A percentile compares a stretch with the other conserved stretches of the same genome.
Evolutionary conservation across 306 rosid genomes (phyloP).

Genomic region (Lathyrus sativus): DNA sequence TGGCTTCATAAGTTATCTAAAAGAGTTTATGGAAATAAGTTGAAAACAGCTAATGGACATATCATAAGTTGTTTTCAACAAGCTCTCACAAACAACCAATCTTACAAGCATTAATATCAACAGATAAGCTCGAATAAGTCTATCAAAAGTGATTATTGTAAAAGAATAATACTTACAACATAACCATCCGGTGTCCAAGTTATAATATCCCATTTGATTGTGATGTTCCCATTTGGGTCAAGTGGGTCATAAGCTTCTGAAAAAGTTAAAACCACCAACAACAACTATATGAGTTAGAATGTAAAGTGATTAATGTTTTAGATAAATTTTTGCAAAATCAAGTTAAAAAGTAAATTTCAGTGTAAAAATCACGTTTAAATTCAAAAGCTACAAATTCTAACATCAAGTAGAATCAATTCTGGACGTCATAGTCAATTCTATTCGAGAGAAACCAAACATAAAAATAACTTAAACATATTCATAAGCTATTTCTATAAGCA

Average conservation of each 20-base stretch:
- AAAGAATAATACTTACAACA: conserved; percentile 56
- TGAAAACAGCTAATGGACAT: too few species aligned
- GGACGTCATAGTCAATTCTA: too few species aligned
- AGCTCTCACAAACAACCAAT: not conserved
- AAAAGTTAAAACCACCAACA: conserved; percentile 30
- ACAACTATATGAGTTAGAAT: not conserved
- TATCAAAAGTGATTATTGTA: not conserved
- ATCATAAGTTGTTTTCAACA: too few species aligned
- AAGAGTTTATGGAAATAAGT: too few species aligned
- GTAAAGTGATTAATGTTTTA: too few species aligned
- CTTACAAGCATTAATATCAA: not conserved
- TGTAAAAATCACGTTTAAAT: too few species aligned
- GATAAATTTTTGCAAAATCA: too few species aligned
- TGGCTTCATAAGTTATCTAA: too few species aligned
- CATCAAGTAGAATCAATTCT: too few species aligned
- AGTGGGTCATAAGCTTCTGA: conserved; percentile 79
- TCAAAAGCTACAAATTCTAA: too few species aligned
- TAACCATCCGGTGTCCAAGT: conserved; percentile 85
- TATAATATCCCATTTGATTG: conserved; percentile 80
- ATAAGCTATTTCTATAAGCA: not conserved
- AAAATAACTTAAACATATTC: not conserved
- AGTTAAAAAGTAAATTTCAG: too few species aligned
- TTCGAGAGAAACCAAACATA: not conserved
- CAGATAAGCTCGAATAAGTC: not conserved
- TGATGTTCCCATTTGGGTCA: conserved; percentile 80